Evolutionary conservation across 1,284 basidiomycete genomes (phyloP).

Genomic region (Cutaneotrichosporon arboriforme): DNA sequence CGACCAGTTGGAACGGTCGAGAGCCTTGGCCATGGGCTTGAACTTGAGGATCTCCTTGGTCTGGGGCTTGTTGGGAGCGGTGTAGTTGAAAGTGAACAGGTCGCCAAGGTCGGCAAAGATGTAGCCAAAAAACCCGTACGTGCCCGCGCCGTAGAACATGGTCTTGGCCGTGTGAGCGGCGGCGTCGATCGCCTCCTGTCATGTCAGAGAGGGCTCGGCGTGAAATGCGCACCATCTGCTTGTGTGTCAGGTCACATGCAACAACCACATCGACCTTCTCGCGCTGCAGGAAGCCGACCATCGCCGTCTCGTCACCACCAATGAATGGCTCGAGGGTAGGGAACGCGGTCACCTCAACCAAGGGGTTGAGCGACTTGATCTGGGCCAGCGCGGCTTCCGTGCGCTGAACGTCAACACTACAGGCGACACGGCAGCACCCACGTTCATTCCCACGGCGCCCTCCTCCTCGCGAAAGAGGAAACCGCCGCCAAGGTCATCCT

Average conservation of each 20-base stretch:
- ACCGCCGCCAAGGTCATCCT: conserved; percentile 79
- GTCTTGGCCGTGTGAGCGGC: conserved; percentile 64
- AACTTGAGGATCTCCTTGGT: conserved; percentile 54
- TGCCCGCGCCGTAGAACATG: conserved; percentile 80
- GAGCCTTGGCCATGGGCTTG: conserved; percentile 59
- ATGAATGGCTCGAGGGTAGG: conserved; percentile 52
- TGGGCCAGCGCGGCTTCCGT: conserved; percentile 75
- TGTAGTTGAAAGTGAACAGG: conserved; percentile 69
- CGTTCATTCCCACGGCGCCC: conserved; percentile 68
- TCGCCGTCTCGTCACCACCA: conserved; percentile 46
- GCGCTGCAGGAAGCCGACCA: conserved; percentile 58
- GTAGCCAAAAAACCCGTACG: conserved; percentile 87
- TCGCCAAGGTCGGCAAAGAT: conserved; percentile 86
- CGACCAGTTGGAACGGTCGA: conserved; percentile 50
- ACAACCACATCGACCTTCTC: conserved; percentile 71
- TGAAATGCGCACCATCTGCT: conserved; percentile 60
- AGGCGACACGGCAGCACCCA: conserved; percentile 38
- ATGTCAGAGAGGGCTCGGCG: not conserved
- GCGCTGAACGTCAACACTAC: conserved; percentile 54
- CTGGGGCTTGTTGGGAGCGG: conserved; percentile 42
- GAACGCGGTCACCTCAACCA: conserved; percentile 71
- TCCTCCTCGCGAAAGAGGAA: conserved; percentile 94
- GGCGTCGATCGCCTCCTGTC: conserved; percentile 70
- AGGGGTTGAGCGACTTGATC: conserved; percentile 84
- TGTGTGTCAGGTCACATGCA: conserved; percentile 66